Conservation (phyloP, 2,329 filamentous ascomycete species). For the Setomelanomma holmii region DNA sequence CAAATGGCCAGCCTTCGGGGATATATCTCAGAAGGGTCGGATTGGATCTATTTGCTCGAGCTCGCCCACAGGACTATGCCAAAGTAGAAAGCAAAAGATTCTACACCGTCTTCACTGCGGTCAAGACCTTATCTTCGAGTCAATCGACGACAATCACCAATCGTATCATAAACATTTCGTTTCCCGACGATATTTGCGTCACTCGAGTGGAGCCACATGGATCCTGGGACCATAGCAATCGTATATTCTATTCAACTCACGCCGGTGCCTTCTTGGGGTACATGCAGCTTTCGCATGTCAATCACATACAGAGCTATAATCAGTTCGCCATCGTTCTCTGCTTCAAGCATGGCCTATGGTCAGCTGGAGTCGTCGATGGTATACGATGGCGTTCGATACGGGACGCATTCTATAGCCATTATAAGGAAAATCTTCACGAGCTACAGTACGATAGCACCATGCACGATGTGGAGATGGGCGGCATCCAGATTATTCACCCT, state of each 20-base stretch:
- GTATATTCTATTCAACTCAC: slow-evolving; percentile 4
- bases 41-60: slow-evolving; percentile 6
- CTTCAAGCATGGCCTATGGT: slow-evolving; percentile 9
- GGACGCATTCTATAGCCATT: slow-evolving; percentile 8
- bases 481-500: background rate
- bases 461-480: background rate
- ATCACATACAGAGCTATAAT: too few relatives aligned
- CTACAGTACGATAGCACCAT: slow-evolving; percentile 3
- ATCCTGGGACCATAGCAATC: slow-evolving; percentile 1
- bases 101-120: slow-evolving; percentile 7
- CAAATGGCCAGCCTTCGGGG: slow-evolving; percentile 1
- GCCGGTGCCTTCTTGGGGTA: slow-evolving; percentile 8
- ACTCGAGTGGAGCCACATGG: slow-evolving; percentile 5
- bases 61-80: slow-evolving; percentile 2
- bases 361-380: background rate
- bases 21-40: slow-evolving; percentile 9
- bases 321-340: slow-evolving; percentile 7
- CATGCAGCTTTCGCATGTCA: background rate
- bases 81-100: slow-evolving; percentile 1
- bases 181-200: background rate
- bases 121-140: background rate
- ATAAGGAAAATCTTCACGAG: slow-evolving; percentile 3
- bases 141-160: slow-evolving; percentile 2
- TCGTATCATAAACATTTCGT: slow-evolving; percentile 1
- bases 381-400: slow-evolving; percentile 1